Percentiles rank a stretch among this genome's conserved stretches.
phyloP scores from a whole-genome alignment of 2,329 filamentous ascomycete genomes.

The Tolypocladium album region DNA sequence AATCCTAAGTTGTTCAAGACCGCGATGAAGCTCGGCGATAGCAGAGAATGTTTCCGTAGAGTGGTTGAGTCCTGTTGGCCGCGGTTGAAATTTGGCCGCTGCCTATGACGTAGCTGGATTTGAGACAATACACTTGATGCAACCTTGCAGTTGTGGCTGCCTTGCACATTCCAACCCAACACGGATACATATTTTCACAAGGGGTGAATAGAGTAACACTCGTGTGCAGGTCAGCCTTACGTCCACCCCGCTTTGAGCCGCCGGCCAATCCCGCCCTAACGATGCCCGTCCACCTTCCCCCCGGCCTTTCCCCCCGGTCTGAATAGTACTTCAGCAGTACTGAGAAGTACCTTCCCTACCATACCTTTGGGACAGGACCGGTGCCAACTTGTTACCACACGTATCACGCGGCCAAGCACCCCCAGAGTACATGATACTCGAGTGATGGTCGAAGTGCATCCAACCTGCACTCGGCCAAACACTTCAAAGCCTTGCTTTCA shows the following conservation, averaged over 20 bases:
- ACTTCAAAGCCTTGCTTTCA: background rate
- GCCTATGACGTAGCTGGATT: background rate
- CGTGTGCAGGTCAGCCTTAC: background rate
- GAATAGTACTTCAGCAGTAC: background rate
- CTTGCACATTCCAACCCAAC: background rate
- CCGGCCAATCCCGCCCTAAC: background rate
- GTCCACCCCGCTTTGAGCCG: background rate
- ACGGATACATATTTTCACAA: background rate
- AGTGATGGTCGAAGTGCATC: background rate
- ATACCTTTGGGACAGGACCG: too few relatives aligned
- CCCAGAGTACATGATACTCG: background rate
- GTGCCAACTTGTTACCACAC: background rate
- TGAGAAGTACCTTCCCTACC: background rate
- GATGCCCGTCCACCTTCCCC: background rate
- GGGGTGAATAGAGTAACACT: background rate
- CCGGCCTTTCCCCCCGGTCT: too few relatives aligned
- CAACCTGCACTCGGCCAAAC: background rate
- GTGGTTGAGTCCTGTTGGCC: background rate
- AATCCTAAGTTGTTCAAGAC: background rate
- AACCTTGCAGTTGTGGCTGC: background rate
- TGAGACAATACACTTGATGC: background rate
- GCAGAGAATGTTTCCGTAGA: background rate
- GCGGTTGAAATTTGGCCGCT: background rate
- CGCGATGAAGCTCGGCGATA: background rate
- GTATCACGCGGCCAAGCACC: too few relatives aligned